Evolutionary conservation across 2,329 filamentous ascomycete genomes (phyloP).

Genomic region (Grosmannia serpens): DNA sequence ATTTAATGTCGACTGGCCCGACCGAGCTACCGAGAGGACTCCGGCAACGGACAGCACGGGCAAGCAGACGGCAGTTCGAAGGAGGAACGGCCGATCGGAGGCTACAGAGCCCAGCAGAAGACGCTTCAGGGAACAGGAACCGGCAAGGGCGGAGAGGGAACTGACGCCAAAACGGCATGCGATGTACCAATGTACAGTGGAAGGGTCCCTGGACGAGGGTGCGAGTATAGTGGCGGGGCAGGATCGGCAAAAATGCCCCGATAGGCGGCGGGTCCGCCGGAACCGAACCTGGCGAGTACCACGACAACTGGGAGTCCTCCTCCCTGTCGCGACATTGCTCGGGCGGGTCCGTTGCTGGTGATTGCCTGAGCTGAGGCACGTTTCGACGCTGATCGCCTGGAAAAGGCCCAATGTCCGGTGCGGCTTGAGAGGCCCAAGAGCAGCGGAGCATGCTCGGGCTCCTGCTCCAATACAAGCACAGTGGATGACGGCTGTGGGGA

Average conservation of each 20-base stretch:
- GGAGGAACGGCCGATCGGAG: not conserved
- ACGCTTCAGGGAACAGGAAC: not conserved
- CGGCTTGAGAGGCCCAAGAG: no score
- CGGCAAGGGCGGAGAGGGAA: not conserved
- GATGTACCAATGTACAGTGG: no score
- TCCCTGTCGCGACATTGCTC: no score
- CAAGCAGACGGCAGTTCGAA: not conserved
- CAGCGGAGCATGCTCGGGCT: no score
- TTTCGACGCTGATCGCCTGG: no score
- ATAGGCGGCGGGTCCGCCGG: not conserved
- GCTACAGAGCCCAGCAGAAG: not conserved
- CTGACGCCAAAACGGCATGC: not conserved
- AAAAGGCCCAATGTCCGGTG: no score
- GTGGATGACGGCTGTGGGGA: no score
- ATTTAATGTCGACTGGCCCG: not conserved
- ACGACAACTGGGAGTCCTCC: not conserved
- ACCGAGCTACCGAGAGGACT: not conserved
- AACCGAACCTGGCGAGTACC: not conserved
- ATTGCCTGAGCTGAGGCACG: no score
- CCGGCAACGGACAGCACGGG: not conserved
- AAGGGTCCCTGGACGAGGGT: not conserved
- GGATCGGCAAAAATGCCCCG: slow-evolving; percentile 11
- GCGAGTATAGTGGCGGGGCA: not conserved
- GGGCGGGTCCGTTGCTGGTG: no score
- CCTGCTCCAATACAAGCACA: no score